Percentiles rank a stretch among this genome's conserved stretches.
phyloP scores from a whole-genome alignment of 331 rosid genomes.

The Quercus lobata region DNA sequence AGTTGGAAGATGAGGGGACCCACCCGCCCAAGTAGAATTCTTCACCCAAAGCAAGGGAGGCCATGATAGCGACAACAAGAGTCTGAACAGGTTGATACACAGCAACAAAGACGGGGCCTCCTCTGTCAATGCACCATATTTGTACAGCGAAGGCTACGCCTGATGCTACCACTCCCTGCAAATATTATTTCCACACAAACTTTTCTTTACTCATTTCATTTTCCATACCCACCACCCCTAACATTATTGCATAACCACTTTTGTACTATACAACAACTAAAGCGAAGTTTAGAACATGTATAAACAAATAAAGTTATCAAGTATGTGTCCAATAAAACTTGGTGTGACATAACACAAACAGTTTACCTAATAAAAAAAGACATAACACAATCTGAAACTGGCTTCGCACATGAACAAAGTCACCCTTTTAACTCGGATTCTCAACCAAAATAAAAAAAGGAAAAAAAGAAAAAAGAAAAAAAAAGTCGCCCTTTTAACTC shows the following conservation, averaged over 20 bases:
- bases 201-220: conserved; percentile 1
- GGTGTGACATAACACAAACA: neutral
- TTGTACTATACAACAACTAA: conserved; percentile 14
- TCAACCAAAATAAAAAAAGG: too few species aligned
- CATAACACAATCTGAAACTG: neutral
- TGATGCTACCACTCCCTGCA: conserved; percentile 98
- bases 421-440: neutral
- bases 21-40: conserved; percentile 89
- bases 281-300: neutral
- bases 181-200: neutral
- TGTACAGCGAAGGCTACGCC: conserved; percentile 98
- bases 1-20: neutral
- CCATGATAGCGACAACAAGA: conserved; percentile 87
- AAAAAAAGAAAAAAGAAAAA: accelerated
- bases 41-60: conserved; percentile 86
- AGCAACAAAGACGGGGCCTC: conserved; percentile 92
- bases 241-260: conserved; percentile 30
- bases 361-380: neutral
- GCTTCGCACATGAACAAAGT: conserved; percentile 5
- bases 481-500: conserved; percentile 1
- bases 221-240: conserved; percentile 3
- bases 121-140: conserved; percentile 98
- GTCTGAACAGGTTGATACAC: conserved; percentile 97
- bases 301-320: neutral
- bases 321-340: conserved; percentile 1